These are phyloP conservation scores for Ampelomyces quisqualis DNA, from an alignment of 2,329 filamentous ascomycete genomes.

Conservation along the genomic window DNA sequence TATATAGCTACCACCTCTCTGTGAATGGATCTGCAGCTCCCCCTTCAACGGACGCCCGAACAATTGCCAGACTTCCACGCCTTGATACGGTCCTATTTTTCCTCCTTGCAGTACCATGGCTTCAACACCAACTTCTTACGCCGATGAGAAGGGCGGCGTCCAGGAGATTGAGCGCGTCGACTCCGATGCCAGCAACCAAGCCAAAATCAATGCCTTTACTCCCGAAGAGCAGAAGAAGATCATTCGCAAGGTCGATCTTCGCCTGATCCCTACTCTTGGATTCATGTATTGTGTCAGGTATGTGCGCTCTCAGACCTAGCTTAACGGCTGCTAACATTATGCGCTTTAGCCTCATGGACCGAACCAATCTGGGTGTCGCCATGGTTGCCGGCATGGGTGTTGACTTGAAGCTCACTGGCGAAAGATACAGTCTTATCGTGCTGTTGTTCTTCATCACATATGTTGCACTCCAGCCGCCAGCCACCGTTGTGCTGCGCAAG, in stretches of 20 bases:
- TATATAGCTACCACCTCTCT: conserved; percentile 9
- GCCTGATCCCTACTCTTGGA: conserved; percentile 45
- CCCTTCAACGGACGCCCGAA: conserved; percentile 1
- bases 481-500: conserved; percentile 25
- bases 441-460: conserved; percentile 32
- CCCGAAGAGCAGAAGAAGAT: conserved; percentile 28
- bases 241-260: conserved; percentile 37
- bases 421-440: conserved; percentile 25
- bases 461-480: conserved; percentile 25
- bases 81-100: neutral
- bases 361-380: conserved; percentile 44
- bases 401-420: conserved; percentile 32
- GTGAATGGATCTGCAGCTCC: neutral
- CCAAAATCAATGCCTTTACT: conserved; percentile 21
- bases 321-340: neutral
- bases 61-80: neutral
- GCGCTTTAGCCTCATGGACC: conserved; percentile 40
- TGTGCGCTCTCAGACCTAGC: neutral
- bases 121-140: conserved; percentile 9
- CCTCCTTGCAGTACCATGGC: conserved; percentile 8
- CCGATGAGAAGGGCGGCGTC: conserved; percentile 23
- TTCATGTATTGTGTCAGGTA: conserved; percentile 43
- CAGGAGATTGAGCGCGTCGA: conserved; percentile 20
- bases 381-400: conserved; percentile 34
- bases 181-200: conserved; percentile 15